Base-by-base conservation (phyloP, 352 stramenopile species). In the Globisporangium solare region DNA sequence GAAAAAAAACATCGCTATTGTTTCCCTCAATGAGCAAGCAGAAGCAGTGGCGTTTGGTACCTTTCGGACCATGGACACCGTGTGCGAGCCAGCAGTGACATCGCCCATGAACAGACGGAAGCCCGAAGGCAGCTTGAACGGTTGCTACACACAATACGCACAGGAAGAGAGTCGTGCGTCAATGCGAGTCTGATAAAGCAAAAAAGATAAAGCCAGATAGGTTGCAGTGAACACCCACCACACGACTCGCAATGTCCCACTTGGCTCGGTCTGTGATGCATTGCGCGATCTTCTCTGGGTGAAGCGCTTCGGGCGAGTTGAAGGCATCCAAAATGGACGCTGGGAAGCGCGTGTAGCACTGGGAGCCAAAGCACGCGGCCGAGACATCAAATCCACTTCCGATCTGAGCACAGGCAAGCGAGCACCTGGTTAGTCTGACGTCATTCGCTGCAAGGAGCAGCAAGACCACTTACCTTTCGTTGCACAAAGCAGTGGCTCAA, bases 311-410 rank as follows among this genome's bases (percentile, higher is more conserved):
- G 47, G 70, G 49, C 0, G 63, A 62, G 15, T 67, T 79, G 43
- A 92, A 91, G 21, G 51, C 32, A 14, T 79, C 66, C 18, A 96
- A 69, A 35, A 79, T 58, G 31, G 76, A 71, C 0, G 73, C 66
- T 2, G 75, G 81, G 60, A 98, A 98, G 39, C 94, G 77, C 21
- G 79, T 88, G 76, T 98, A 98, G n/a, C 86, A 71, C 60, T 98
- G 94, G 13, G 89, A 98, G 12, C 96, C 96, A 64, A 96, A 97
- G 43, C 89, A 92, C 13, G 96, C 96, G 0, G 92, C 80, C 11
- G 88, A 96, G 6, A 99, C 92, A 71, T 99, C 96, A 73, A 99
- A 99, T 5, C 96, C 96, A 57, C 89, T 98, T 39, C 96, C 96
- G n/a, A 99, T 88, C 82, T 93, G 52, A 47, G 49, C 35, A 46